Percentiles rank a stretch among this genome's conserved stretches.
These are phyloP conservation scores for Solanum verrucosum DNA, from an alignment of 257 asterid species.

Conservation along the genomic window DNA sequence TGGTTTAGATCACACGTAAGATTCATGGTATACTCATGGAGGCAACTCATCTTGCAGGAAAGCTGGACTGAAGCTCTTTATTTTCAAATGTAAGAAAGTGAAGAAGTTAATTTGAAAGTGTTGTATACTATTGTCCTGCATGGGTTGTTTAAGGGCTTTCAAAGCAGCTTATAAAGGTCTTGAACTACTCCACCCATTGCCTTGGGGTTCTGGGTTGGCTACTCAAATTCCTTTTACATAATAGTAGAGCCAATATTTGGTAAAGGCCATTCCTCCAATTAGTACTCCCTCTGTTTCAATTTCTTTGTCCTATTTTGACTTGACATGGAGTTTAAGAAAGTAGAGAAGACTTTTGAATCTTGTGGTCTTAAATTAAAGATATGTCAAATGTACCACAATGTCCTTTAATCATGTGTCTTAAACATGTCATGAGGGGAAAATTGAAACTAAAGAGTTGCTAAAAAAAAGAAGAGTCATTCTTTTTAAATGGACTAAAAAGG, in stretches of 20 bases:
- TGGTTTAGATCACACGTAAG: neutral
- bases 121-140: neutral
- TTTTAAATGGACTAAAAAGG: neutral
- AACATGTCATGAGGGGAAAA: neutral
- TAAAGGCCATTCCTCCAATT: neutral
- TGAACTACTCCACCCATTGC: neutral
- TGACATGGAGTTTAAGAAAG: neutral
- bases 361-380: neutral
- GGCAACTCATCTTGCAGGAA: neutral
- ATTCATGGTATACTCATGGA: neutral
- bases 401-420: neutral
- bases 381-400: neutral
- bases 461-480: neutral
- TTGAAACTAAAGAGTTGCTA: neutral
- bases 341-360: neutral
- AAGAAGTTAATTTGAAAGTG: neutral
- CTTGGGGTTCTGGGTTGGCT: neutral
- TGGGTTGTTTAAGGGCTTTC: neutral
- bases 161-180: neutral
- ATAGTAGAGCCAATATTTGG: neutral
- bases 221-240: neutral
- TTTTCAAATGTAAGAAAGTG: neutral
- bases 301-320: neutral
- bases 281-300: neutral
- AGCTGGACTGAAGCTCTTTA: neutral